Conservation (phyloP, 306 rosid species). For the Cucumis melo region DNA sequence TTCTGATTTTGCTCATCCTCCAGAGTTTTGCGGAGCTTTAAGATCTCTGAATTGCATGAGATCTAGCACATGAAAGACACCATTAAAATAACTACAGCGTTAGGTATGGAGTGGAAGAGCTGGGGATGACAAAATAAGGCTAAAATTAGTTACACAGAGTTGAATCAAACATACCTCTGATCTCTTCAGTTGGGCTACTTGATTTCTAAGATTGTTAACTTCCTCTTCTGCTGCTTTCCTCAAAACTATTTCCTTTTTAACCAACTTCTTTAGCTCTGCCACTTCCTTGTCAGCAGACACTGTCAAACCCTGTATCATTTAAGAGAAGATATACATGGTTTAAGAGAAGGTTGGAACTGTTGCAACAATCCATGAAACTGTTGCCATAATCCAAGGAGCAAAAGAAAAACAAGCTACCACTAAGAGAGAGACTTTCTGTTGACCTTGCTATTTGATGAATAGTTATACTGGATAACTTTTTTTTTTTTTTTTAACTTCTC, state of each 20-base stretch:
- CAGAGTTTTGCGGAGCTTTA: conserved; percentile 49
- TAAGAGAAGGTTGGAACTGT: not conserved
- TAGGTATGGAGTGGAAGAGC: not conserved
- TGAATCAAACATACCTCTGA: conserved; percentile 54
- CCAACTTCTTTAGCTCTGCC: conserved; percentile 51
- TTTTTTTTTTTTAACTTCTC: not conserved
- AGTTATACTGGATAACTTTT: not conserved
- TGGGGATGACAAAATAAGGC: conserved; percentile 5
- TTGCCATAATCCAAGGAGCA: not conserved
- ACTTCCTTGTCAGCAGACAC: conserved; percentile 31
- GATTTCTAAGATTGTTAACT: conserved; percentile 45
- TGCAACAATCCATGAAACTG: not conserved
- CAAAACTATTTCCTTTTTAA: conserved; percentile 50
- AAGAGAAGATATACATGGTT: not conserved
- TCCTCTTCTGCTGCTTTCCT: conserved; percentile 89
- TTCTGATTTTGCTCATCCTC: conserved; percentile 56
- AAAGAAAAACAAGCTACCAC: no score
- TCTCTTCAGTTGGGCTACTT: conserved; percentile 56
- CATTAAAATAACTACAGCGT: not conserved
- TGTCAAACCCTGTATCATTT: not conserved
- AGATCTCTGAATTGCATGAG: conserved; percentile 54
- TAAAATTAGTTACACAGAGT: conserved; percentile 10
- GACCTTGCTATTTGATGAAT: not conserved
- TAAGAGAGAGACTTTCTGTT: no score
- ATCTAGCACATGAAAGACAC: conserved; percentile 32